Percentiles rank a stretch among this genome's conserved stretches.
These are phyloP conservation scores for Erythrophleum fordii DNA, from an alignment of 306 rosid species.

Conservation along the genomic window DNA sequence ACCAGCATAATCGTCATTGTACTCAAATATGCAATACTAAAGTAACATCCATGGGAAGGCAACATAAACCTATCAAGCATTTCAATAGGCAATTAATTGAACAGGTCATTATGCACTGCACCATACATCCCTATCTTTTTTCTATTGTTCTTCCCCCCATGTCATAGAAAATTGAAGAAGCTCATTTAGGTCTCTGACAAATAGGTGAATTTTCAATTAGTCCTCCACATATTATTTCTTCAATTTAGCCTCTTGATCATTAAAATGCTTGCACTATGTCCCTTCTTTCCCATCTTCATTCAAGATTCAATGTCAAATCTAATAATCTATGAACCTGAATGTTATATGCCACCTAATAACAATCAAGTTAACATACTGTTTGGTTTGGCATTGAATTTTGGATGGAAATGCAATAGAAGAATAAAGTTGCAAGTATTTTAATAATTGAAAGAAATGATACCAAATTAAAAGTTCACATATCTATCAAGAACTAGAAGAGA, in stretches of 20 bases:
- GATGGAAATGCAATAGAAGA: neutral
- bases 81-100: slow-evolving; percentile 20
- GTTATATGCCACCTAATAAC: too few species aligned
- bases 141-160: neutral
- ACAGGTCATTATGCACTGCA: neutral
- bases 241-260: neutral
- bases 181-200: neutral
- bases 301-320: neutral
- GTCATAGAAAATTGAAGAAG: neutral
- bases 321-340: too few species aligned
- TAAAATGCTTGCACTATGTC: neutral
- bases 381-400: neutral
- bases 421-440: neutral
- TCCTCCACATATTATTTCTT: neutral
- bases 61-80: neutral
- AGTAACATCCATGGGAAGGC: neutral
- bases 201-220: neutral
- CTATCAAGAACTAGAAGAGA: neutral
- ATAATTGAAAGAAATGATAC: neutral
- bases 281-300: neutral
- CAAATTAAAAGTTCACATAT: neutral
- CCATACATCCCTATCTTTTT: neutral
- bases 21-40: neutral
- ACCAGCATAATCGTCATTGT: neutral
- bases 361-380: neutral